phyloP scores from a whole-genome alignment of 805 yeast species.

The Dipodascus geniculatus region DNA sequence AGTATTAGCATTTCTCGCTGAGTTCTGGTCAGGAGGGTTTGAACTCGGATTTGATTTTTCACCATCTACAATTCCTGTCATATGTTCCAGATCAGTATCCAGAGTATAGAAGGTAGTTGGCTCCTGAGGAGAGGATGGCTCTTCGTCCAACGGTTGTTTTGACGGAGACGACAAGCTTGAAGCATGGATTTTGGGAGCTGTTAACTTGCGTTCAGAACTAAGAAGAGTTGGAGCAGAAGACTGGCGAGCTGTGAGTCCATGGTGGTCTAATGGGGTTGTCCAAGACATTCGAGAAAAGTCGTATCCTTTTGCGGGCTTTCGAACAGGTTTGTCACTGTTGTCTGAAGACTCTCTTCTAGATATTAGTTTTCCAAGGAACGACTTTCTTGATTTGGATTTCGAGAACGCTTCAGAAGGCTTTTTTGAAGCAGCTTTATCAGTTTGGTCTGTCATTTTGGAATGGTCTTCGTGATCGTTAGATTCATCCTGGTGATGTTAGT shows the following conservation, averaged over 20 bases:
- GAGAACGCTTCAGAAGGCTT: not conserved
- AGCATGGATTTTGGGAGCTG: not conserved
- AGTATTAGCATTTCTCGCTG: constrained; percentile 11
- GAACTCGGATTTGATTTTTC: not conserved
- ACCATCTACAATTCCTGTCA: constrained; percentile 36
- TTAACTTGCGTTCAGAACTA: not conserved
- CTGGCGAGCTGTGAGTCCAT: not conserved
- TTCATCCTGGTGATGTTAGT: not conserved
- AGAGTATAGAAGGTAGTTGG: constrained; percentile 20
- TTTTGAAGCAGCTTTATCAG: not conserved
- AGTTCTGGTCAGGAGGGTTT: too few relatives aligned
- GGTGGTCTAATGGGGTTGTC: not conserved
- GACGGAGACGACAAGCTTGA: not conserved
- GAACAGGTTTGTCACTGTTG: not conserved
- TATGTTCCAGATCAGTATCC: constrained; percentile 38
- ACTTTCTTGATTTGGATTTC: constrained; percentile 3
- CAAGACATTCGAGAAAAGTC: constrained; percentile 3
- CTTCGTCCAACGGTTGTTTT: constrained; percentile 1
- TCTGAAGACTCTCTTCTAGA: constrained; percentile 14
- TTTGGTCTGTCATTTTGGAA: not conserved
- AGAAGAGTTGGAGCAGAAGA: not conserved
- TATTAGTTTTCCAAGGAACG: constrained; percentile 12
- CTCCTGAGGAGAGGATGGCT: constrained; percentile 5
- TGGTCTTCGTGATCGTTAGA: not conserved
- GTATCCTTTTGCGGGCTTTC: not conserved